Conservation (phyloP, 768 basidiomycete species). For the Neoboletus brunneissimus region DNA sequence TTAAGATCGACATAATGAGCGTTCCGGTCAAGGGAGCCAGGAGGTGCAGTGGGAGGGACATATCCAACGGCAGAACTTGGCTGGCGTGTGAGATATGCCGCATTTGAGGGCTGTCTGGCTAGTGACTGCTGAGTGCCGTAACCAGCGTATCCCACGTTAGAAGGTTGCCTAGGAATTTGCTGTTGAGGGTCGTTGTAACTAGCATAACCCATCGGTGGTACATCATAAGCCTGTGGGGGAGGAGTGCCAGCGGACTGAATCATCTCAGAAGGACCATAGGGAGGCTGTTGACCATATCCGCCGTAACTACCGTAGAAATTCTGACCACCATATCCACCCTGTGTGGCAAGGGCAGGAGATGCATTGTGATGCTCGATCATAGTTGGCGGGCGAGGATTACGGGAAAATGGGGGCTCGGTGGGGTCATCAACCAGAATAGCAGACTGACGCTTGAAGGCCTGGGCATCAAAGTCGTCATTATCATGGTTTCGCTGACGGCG, state of each 20-base stretch:
- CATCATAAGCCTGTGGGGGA: conserved; percentile 23
- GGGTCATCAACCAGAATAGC: conserved; percentile 58
- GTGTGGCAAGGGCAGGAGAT: conserved; percentile 28
- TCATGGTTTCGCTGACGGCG: conserved; percentile 41
- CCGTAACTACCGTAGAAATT: conserved; percentile 26
- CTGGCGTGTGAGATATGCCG: conserved; percentile 20
- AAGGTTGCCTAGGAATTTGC: conserved; percentile 21
- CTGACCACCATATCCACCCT: conserved; percentile 18
- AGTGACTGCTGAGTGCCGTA: conserved; percentile 30
- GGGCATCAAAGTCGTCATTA: conserved; percentile 48
- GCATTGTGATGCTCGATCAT: conserved; percentile 55
- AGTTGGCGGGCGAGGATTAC: conserved; percentile 58
- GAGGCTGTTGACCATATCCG: conserved; percentile 24
- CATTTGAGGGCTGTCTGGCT: conserved; percentile 24
- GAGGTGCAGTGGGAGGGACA: neutral
- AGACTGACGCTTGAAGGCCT: conserved; percentile 62
- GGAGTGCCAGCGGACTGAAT: conserved; percentile 10
- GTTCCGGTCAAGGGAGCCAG: conserved; percentile 18
- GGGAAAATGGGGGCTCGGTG: conserved; percentile 37
- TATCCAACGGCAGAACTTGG: conserved; percentile 18
- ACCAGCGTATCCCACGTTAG: conserved; percentile 15
- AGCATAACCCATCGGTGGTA: conserved; percentile 18
- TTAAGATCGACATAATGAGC: conserved; percentile 61
- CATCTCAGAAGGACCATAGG: conserved; percentile 18
- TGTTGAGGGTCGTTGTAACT: conserved; percentile 29